Evolutionary conservation across 495 filamentous ascomycete genomes (phyloP).

Genomic region (Cladorrhinum samala): DNA sequence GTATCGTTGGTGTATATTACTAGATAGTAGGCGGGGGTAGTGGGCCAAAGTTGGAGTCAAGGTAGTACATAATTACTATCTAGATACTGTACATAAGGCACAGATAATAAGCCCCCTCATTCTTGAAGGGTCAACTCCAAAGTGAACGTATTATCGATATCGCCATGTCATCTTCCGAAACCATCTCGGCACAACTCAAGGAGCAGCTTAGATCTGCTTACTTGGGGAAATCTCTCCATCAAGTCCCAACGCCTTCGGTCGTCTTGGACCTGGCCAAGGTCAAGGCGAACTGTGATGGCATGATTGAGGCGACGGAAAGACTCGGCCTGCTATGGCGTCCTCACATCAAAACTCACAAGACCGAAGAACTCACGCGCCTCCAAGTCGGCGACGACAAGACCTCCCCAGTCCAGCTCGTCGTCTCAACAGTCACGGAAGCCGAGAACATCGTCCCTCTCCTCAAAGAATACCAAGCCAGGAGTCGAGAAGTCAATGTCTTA

Average conservation of each 20-base stretch:
- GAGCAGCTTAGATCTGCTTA: slow-evolving; percentile 43
- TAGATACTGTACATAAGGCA: neutral
- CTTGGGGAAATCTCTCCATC: slow-evolving; percentile 55
- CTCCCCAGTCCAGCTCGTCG: slow-evolving; percentile 58
- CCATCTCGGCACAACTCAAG: slow-evolving; percentile 21
- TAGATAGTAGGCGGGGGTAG: too few species aligned
- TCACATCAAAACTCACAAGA: slow-evolving; percentile 88
- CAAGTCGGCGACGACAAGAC: slow-evolving; percentile 56
- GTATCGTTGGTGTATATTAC: too few species aligned
- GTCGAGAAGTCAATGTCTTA: slow-evolving; percentile 57
- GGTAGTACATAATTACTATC: too few species aligned
- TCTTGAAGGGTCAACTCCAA: too few species aligned
- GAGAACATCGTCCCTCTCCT: slow-evolving; percentile 62
- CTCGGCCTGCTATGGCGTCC: slow-evolving; percentile 66
- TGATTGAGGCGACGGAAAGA: slow-evolving; percentile 57
- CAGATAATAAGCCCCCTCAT: neutral
- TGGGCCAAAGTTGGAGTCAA: neutral
- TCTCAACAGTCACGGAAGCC: slow-evolving; percentile 73
- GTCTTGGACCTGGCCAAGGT: slow-evolving; percentile 66
- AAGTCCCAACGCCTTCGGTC: slow-evolving; percentile 60
- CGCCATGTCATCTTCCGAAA: neutral
- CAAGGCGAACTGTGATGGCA: slow-evolving; percentile 61
- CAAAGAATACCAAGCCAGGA: slow-evolving; percentile 46
- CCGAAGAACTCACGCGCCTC: slow-evolving; percentile 62
- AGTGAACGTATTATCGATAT: too few species aligned